Percentiles rank a stretch among this genome's conserved stretches.
Evolutionary conservation across 768 basidiomycete genomes (phyloP).

Genomic region (Hygrocybe coccinea): DNA sequence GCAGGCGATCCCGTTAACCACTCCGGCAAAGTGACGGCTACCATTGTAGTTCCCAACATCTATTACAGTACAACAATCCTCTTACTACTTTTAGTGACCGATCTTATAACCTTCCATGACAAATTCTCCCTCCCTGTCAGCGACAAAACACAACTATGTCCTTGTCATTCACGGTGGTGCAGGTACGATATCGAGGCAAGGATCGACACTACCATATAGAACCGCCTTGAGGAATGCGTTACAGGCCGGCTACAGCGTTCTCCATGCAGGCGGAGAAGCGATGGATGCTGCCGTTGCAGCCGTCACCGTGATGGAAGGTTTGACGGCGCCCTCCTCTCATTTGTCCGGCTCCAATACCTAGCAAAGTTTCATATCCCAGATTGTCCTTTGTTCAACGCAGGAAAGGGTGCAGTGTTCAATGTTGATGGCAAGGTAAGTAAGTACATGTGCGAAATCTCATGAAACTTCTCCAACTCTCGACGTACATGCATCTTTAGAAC

Average conservation of each 20-base stretch:
- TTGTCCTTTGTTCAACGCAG: conserved; percentile 72
- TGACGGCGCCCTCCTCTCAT: conserved; percentile 4
- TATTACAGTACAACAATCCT: not conserved
- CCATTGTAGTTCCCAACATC: not conserved
- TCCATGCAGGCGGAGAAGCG: conserved; percentile 67
- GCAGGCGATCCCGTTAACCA: conserved; percentile 30
- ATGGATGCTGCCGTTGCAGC: conserved; percentile 80
- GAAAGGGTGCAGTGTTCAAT: conserved; percentile 81
- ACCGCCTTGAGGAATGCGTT: conserved; percentile 51
- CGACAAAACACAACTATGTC: conserved; percentile 24
- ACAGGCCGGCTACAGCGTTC: conserved; percentile 55
- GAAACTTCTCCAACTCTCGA: not conserved
- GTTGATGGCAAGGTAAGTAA: conserved; percentile 61
- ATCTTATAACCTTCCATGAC: conserved; percentile 7
- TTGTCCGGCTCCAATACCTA: not conserved
- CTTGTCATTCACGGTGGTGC: conserved; percentile 81
- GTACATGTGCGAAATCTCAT: not conserved
- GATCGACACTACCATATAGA: conserved; percentile 61
- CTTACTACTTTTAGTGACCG: not conserved
- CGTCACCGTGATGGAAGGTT: conserved; percentile 69
- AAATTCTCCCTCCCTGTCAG: conserved; percentile 16
- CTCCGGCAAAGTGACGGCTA: conserved; percentile 26
- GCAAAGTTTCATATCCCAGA: conserved; percentile 39
- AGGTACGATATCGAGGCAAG: conserved; percentile 56
- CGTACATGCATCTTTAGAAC: conserved; percentile 42